Conservation (phyloP, 495 filamentous ascomycete genomes). For the Cladorrhinum samala region DNA sequence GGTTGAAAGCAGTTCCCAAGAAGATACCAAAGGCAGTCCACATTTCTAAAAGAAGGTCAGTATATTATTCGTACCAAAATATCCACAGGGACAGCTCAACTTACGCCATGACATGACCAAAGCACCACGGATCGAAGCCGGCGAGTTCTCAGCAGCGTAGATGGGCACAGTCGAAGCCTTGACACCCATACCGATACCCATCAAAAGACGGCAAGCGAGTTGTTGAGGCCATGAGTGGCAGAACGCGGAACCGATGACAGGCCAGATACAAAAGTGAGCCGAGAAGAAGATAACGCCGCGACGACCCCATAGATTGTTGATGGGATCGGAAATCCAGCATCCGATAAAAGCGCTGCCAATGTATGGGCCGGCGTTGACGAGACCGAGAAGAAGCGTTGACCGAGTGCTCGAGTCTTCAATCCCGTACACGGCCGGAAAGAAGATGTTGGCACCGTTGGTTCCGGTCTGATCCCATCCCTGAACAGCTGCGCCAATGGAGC, state of each 20-base stretch:
- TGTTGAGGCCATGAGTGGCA: slow-evolving; percentile 58
- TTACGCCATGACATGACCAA: slow-evolving; percentile 76
- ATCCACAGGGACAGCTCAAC: slow-evolving; percentile 1
- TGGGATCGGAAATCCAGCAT: slow-evolving; percentile 65
- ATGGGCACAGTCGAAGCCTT: slow-evolving; percentile 62
- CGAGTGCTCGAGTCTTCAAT: slow-evolving; percentile 42
- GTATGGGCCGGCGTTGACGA: slow-evolving; percentile 49
- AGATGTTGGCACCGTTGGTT: slow-evolving; percentile 69
- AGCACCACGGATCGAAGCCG: slow-evolving; percentile 66
- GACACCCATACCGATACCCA: slow-evolving; percentile 67
- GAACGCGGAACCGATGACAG: slow-evolving; percentile 60
- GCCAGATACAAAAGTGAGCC: slow-evolving; percentile 56
- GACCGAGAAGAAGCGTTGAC: slow-evolving; percentile 44
- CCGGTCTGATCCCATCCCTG: slow-evolving; percentile 72
- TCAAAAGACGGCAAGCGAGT: slow-evolving; percentile 54
- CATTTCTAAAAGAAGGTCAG: slow-evolving; percentile 41
- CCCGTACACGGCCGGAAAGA: slow-evolving; percentile 47
- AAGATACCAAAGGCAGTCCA: slow-evolving; percentile 83
- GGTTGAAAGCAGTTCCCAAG: slow-evolving; percentile 63
- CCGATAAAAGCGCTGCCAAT: slow-evolving; percentile 46
- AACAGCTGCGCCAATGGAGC: slow-evolving; percentile 69
- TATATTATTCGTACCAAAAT: neutral
- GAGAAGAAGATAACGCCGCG: slow-evolving; percentile 62
- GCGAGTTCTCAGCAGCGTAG: slow-evolving; percentile 70
- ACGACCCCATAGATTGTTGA: slow-evolving; percentile 61